These are phyloP conservation scores for Lentinula sp. DNA, from an alignment of 768 basidiomycete species.

Conservation along the genomic window DNA sequence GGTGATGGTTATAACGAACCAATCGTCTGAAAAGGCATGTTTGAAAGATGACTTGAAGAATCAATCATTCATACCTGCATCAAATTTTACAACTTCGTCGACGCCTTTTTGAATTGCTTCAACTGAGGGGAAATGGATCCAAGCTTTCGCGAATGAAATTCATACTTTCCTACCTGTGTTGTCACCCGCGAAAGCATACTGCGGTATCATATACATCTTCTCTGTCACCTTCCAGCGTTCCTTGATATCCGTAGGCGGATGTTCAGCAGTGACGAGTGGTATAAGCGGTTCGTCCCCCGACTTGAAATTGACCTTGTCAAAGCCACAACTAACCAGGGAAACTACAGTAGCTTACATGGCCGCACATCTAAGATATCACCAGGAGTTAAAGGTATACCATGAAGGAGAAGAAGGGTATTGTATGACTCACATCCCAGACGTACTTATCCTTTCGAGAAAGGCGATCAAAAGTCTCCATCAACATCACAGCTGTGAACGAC, in stretches of 20 bases:
- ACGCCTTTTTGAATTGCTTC: conserved; percentile 62
- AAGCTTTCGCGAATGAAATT: not conserved
- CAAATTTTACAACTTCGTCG: conserved; percentile 52
- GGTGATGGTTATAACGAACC: conserved; percentile 67
- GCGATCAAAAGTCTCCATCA: conserved; percentile 66
- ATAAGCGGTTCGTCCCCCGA: conserved; percentile 61
- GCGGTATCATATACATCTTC: conserved; percentile 64
- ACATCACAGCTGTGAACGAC: conserved; percentile 48
- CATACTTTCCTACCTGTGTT: conserved; percentile 40
- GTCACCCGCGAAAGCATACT: conserved; percentile 66
- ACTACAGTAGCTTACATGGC: conserved; percentile 41
- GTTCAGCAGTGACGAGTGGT: conserved; percentile 39
- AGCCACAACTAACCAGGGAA: not conserved
- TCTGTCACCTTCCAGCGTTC: conserved; percentile 64
- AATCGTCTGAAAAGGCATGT: conserved; percentile 40
- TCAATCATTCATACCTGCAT: conserved; percentile 38
- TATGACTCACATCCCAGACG: conserved; percentile 61
- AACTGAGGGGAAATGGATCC: conserved; percentile 27
- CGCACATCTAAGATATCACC: conserved; percentile 42
- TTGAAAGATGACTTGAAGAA: not conserved
- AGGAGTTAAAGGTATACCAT: conserved; percentile 1
- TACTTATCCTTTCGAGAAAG: conserved; percentile 64
- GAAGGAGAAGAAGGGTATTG: not conserved
- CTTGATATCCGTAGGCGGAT: conserved; percentile 44
- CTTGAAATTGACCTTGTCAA: conserved; percentile 20